Evolutionary conservation across 2,329 filamentous ascomycete species (phyloP).

Genomic region (Colletotrichum higginsianum): DNA sequence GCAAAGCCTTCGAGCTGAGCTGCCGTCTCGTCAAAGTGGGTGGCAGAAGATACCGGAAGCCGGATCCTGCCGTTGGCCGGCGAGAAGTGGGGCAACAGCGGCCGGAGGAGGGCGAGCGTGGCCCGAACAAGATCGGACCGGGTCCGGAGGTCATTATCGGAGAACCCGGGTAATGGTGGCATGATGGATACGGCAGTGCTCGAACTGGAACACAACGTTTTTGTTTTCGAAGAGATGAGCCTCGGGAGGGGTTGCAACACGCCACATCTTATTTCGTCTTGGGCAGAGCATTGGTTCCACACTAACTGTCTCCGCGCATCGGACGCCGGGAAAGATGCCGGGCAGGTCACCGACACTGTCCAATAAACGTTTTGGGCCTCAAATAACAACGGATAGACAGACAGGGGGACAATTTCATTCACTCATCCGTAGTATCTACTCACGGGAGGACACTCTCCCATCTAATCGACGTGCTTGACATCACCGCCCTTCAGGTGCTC

Average conservation of each 20-base stretch:
- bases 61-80: constrained; percentile 53
- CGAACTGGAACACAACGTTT: background rate
- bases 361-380: rapidly evolving
- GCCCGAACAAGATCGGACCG: constrained; percentile 55
- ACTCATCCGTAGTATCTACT: background rate
- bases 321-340: constrained; percentile 24
- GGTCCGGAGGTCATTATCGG: constrained; percentile 56
- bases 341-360: background rate
- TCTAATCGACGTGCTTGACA: constrained; percentile 34
- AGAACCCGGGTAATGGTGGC: constrained; percentile 57
- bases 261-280: constrained; percentile 24
- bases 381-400: background rate
- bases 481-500: constrained; percentile 27
- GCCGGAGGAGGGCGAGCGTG: constrained; percentile 52
- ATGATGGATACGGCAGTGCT: constrained; percentile 45
- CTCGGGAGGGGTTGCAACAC: background rate
- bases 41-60: constrained; percentile 54
- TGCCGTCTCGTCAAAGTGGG: constrained; percentile 60
- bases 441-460: background rate
- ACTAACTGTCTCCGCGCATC: background rate
- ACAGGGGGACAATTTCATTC: too few relatives aligned
- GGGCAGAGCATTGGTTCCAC: constrained; percentile 7
- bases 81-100: constrained; percentile 53
- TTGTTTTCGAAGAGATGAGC: background rate
- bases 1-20: constrained; percentile 64